Evolutionary conservation across 2,329 filamentous ascomycete genomes (phyloP), one percentile per base, ranked within the genome.

Genomic region (Byssothecium circinans): DNA sequence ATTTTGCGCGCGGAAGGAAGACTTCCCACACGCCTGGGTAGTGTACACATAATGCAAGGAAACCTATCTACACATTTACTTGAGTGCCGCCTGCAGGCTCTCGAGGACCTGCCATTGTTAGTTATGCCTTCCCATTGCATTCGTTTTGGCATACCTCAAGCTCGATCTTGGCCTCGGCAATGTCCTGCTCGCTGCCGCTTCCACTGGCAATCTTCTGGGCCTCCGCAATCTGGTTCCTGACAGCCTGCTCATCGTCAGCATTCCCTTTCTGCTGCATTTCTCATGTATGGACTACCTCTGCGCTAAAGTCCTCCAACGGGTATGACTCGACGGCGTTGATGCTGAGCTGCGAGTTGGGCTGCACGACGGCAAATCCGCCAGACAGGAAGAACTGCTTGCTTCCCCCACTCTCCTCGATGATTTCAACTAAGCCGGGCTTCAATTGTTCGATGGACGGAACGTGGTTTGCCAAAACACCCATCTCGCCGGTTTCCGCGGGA

Each of bases 401-500:
- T 60, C 81, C 81, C 70, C 90, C 89, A 70, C 79, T 83, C 83
- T 99, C 94, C 82, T 97, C 92, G 62, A 97, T 84, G 71, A 99
- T 82, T 82, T 97, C 92, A 63, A 99, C 83, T 63, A 97, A 79
- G 70, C 94, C 94, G 53, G 94, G 91, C 84, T 95, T 96, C 76
- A 99, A 83, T 82, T 99, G 94, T 83, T 99, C 94, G 72, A 99
- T 97, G 54, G 91, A 91, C 59, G 94, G 91, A 68, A 99, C 94
- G 84, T 99, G 94, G 83, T 94, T 95, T 74, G 94, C 94, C 72
- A 99, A 88, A 68, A 99, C 87, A 88, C 94, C 94, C 94, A 99
- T 99, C 68, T 97, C 94, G 74, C 94, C 94, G 56, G 91, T 95
- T 76, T 96, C 94, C 71, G 94, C 94, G 74, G 94, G 88, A 70